phyloP scores from a whole-genome alignment of 2,329 filamentous ascomycete genomes.

The Triangularia verruculosa region DNA sequence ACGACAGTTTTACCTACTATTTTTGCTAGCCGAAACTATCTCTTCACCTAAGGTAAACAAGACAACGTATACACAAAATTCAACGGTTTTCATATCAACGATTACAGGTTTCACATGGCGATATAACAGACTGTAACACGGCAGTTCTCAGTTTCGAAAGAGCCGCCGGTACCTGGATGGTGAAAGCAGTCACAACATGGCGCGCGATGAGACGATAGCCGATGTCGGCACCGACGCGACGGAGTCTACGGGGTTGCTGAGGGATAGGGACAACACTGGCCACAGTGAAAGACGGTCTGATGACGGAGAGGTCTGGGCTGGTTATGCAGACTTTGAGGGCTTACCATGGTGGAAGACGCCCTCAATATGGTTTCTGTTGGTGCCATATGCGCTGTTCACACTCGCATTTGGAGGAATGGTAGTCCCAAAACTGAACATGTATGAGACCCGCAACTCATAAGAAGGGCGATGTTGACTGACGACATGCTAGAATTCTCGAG shows the following conservation, averaged over 20 bases:
- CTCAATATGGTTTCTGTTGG: conserved; percentile 77
- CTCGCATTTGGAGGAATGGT: conserved; percentile 82
- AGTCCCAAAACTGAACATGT: conserved; percentile 83
- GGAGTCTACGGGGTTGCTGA: conserved; percentile 34
- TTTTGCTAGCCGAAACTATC: background rate
- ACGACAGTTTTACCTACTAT: background rate
- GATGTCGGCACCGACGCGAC: conserved; percentile 3
- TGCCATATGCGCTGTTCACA: conserved; percentile 76
- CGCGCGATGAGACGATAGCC: background rate
- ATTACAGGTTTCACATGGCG: background rate
- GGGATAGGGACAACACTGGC: conserved; percentile 27
- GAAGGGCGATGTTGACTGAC: background rate
- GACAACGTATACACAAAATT: background rate
- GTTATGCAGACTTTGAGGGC: conserved; percentile 55
- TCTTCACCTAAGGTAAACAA: background rate
- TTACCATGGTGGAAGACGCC: conserved; percentile 62
- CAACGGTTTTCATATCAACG: background rate
- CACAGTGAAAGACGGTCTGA: conserved; percentile 12
- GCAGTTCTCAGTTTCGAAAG: background rate
- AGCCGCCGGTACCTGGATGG: background rate
- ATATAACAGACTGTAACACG: background rate
- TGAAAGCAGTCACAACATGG: background rate
- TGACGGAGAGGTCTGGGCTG: conserved; percentile 43
- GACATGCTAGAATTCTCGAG: conserved; percentile 59
- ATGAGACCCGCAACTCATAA: conserved; percentile 29